phyloP scores from a whole-genome alignment of 805 yeast genomes.

The Saccharomyces paradoxus region DNA sequence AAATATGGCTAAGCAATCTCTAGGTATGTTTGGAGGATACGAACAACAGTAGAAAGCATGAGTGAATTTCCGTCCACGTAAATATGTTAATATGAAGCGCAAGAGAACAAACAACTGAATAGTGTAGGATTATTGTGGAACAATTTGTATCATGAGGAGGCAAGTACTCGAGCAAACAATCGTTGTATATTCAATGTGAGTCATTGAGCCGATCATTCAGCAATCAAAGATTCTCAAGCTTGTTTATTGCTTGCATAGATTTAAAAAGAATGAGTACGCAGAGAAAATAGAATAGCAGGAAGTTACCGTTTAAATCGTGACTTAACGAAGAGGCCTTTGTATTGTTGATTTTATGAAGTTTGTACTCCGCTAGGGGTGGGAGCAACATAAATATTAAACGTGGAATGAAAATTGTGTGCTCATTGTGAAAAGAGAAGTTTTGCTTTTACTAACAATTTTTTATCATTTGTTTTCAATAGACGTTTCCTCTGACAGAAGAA shows the following conservation, averaged over 20 bases:
- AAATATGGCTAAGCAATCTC: constrained; percentile 40
- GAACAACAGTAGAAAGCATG: not conserved
- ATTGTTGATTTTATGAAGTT: not conserved
- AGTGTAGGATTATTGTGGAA: not conserved
- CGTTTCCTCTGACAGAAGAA: constrained; percentile 98
- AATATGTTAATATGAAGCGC: not conserved
- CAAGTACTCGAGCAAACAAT: not conserved
- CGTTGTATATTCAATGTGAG: not conserved
- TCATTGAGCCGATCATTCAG: not conserved
- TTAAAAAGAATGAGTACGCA: not conserved
- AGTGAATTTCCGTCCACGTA: not conserved
- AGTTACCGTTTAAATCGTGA: not conserved
- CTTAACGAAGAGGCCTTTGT: not conserved
- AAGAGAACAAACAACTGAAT: not conserved
- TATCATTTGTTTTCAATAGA: constrained; percentile 36
- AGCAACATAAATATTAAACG: not conserved
- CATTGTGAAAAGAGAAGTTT: not conserved
- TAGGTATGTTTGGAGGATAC: constrained; percentile 30
- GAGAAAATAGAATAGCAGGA: not conserved
- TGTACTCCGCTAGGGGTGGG: not conserved
- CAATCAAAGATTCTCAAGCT: not conserved
- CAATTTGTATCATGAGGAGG: not conserved
- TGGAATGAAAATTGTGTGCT: not conserved
- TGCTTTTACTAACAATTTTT: constrained; percentile 17
- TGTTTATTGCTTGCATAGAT: not conserved